These are phyloP conservation scores for Mortierella sp. DNA, from an alignment of 371 early-diverging fungal species.

Conservation along the genomic window DNA sequence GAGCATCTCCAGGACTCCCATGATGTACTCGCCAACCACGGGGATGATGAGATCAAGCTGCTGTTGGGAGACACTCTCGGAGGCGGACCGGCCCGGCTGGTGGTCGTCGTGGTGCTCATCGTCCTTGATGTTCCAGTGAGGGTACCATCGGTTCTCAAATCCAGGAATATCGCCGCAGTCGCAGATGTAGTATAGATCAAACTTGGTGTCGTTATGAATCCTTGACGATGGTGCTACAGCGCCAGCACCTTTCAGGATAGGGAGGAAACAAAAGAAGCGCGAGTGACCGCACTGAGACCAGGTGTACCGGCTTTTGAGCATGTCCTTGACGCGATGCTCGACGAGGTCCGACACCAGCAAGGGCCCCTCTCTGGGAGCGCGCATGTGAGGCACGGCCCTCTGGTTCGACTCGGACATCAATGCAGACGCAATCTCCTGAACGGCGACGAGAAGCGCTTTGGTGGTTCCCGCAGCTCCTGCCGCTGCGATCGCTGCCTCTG, in stretches of 20 bases:
- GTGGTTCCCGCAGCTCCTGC: slow-evolving; percentile 1
- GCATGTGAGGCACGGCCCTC: not conserved
- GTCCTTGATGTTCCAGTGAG: slow-evolving; percentile 27
- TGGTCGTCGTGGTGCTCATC: not conserved
- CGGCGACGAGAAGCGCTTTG: not conserved
- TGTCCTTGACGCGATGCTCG: slow-evolving; percentile 3
- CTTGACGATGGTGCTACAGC: not conserved
- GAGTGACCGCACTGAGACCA: not conserved
- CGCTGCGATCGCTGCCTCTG: slow-evolving; percentile 3
- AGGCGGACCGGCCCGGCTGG: not conserved
- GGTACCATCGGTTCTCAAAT: slow-evolving; percentile 6
- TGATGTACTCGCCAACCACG: slow-evolving; percentile 23
- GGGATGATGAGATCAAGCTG: slow-evolving; percentile 7
- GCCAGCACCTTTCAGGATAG: not conserved
- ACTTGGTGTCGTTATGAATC: not conserved
- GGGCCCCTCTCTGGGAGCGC: not conserved
- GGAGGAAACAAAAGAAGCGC: slow-evolving; percentile 2
- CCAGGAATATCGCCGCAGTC: slow-evolving; percentile 41
- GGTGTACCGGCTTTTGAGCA: slow-evolving; percentile 2
- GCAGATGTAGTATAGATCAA: slow-evolving; percentile 14
- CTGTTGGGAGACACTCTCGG: slow-evolving; percentile 20
- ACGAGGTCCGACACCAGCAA: not conserved
- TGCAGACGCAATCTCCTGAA: slow-evolving; percentile 2
- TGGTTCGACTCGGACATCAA: not conserved
- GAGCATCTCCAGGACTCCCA: slow-evolving; percentile 39